These are phyloP conservation scores for Alternaria gaisen DNA, from an alignment of 2,329 filamentous ascomycete genomes.

Conservation along the genomic window DNA sequence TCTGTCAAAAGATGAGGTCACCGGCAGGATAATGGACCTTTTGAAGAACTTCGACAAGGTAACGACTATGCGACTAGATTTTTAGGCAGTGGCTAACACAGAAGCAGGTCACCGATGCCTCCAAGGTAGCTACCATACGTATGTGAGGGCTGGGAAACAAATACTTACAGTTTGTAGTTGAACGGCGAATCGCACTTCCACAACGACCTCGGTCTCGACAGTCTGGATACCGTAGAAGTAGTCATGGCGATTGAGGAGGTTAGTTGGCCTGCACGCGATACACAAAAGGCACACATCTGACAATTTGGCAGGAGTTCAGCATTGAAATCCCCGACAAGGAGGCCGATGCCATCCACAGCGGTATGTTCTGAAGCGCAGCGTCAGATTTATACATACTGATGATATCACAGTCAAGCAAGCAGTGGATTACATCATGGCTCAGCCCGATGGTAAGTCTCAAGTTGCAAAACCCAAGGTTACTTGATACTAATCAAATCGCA, in stretches of 20 bases:
- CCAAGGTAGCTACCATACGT: conserved; percentile 59
- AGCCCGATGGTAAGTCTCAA: conserved; percentile 80
- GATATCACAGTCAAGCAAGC: conserved; percentile 80
- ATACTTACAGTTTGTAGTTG: conserved; percentile 67
- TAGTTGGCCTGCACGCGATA: conserved; percentile 37
- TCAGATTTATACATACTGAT: conserved; percentile 42
- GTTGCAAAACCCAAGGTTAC: conserved; percentile 30
- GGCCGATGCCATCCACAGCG: conserved; percentile 90
- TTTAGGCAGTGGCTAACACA: conserved; percentile 37
- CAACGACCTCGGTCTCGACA: conserved; percentile 96
- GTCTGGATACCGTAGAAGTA: conserved; percentile 97
- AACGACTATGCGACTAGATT: conserved; percentile 44
- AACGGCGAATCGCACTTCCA: conserved; percentile 86
- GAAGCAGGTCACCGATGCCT: conserved; percentile 67
- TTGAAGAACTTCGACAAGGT: conserved; percentile 98
- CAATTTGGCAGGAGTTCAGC: conserved; percentile 71
- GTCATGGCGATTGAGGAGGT: conserved; percentile 99
- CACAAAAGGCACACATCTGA: conserved; percentile 21
- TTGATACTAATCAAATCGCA: conserved; percentile 33
- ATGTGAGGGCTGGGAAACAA: background rate
- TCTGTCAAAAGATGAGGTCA: conserved; percentile 83
- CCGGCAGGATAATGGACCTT: conserved; percentile 90
- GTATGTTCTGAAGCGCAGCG: conserved; percentile 64
- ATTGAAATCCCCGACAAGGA: conserved; percentile 99
- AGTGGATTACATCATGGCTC: conserved; percentile 90